These are phyloP conservation scores for Vicia villosa DNA, from an alignment of 306 rosid genomes.

Conservation along the genomic window DNA sequence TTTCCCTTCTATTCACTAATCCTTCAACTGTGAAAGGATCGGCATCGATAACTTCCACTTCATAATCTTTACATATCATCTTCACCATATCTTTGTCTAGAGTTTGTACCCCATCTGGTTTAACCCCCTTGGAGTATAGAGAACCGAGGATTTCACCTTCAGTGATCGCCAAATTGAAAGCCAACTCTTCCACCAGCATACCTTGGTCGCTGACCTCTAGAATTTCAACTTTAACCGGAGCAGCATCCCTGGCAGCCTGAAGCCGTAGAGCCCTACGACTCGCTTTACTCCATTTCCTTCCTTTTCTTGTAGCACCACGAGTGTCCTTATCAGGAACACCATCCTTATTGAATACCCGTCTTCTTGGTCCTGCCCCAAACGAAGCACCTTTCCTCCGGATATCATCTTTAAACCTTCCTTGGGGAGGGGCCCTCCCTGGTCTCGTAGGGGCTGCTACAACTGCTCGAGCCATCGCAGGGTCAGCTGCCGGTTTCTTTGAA, in stretches of 20 bases:
- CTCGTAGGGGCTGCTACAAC: slow-evolving; percentile 77
- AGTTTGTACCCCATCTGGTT: slow-evolving; percentile 97
- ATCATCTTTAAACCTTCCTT: slow-evolving; percentile 72
- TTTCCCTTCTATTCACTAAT: slow-evolving; percentile 68
- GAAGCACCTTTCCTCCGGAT: slow-evolving; percentile 67
- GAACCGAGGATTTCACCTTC: slow-evolving; percentile 93
- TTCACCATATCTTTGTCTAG: slow-evolving; percentile 89
- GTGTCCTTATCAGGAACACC: slow-evolving; percentile 65
- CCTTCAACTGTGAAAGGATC: slow-evolving; percentile 80
- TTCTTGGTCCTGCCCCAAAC: slow-evolving; percentile 62
- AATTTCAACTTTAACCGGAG: slow-evolving; percentile 97
- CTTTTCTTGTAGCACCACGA: slow-evolving; percentile 76
- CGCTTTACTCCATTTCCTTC: slow-evolving; percentile 98
- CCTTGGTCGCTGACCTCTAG: slow-evolving; percentile 83
- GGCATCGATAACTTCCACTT: slow-evolving; percentile 81
- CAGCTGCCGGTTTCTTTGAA: slow-evolving; percentile 68
- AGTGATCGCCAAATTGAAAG: slow-evolving; percentile 68
- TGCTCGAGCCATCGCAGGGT: slow-evolving; percentile 66
- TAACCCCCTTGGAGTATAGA: slow-evolving; percentile 81
- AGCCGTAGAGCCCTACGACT: slow-evolving; percentile 94
- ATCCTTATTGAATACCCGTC: slow-evolving; percentile 53
- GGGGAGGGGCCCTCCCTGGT: slow-evolving; percentile 77
- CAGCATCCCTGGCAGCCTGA: slow-evolving; percentile 95
- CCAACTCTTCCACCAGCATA: slow-evolving; percentile 85
- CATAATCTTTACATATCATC: slow-evolving; percentile 86